phyloP scores from a whole-genome alignment of 139 green algal genomes.

The Chlamydomonas sphaeroides region DNA sequence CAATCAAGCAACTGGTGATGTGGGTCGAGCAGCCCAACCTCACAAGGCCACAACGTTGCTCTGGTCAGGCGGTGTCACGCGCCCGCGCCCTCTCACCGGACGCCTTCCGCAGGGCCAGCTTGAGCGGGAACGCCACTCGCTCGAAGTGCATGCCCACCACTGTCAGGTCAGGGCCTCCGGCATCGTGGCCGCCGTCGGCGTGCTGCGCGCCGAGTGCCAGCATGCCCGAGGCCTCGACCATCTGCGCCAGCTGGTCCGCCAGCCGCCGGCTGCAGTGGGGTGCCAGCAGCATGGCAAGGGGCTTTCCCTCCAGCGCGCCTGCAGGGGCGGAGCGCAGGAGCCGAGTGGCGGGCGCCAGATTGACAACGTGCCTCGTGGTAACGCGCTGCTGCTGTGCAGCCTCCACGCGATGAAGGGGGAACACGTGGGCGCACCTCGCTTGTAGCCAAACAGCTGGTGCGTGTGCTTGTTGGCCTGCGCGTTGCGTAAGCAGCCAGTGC shows the following conservation, averaged over 20 bases:
- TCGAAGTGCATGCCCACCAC: conserved; percentile 28
- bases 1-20: not conserved
- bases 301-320: conserved; percentile 26
- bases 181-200: not conserved
- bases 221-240: not conserved
- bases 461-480: conserved; percentile 27
- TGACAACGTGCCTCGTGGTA: too few species aligned
- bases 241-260: not conserved
- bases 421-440: conserved; percentile 11
- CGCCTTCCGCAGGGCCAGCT: not conserved
- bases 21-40: too few species aligned
- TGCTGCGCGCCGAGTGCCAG: not conserved
- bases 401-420: too few species aligned
- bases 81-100: not conserved
- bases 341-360: too few species aligned
- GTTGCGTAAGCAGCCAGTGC: not conserved
- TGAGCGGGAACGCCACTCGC: conserved; percentile 8
- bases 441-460: conserved; percentile 23
- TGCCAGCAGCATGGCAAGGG: conserved; percentile 1
- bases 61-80: too few species aligned
- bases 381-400: too few species aligned
- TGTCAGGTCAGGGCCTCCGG: not conserved
- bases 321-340: too few species aligned
- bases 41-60: too few species aligned
- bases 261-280: conserved; percentile 1